These are phyloP conservation scores for Citeromyces siamensis DNA, from an alignment of 1,139 yeast genomes.

Conservation along the genomic window DNA sequence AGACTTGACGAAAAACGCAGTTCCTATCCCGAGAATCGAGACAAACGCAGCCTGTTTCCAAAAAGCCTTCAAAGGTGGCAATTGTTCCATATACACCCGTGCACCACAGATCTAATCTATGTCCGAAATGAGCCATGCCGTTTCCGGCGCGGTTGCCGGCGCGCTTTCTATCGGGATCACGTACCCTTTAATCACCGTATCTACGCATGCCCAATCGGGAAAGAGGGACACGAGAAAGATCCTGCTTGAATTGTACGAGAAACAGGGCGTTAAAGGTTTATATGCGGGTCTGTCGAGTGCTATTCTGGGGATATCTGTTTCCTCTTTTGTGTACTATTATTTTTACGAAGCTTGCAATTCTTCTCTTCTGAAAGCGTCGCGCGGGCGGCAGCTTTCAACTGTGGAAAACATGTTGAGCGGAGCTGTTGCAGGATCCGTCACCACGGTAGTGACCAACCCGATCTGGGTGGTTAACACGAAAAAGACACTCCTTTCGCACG, in stretches of 20 bases:
- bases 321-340: constrained; percentile 84
- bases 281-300: constrained; percentile 88
- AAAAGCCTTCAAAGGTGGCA: constrained; percentile 15
- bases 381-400: constrained; percentile 30
- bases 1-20: constrained; percentile 20
- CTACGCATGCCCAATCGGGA: constrained; percentile 73
- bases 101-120: neutral
- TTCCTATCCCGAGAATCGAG: constrained; percentile 15
- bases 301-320: constrained; percentile 70
- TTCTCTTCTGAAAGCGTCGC: constrained; percentile 6
- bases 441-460: constrained; percentile 83
- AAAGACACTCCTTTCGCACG: constrained; percentile 45
- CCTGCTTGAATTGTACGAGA: constrained; percentile 27
- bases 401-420: constrained; percentile 70
- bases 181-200: constrained; percentile 73
- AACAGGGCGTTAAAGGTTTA: constrained; percentile 60
- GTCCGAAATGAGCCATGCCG: constrained; percentile 61
- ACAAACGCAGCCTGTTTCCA: constrained; percentile 19
- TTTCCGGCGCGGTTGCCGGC: constrained; percentile 92
- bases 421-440: constrained; percentile 78
- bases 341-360: constrained; percentile 48
- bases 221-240: constrained; percentile 13
- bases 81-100: neutral
- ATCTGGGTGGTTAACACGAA: constrained; percentile 93
- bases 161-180: constrained; percentile 78